phyloP scores from a whole-genome alignment of 2,329 filamentous ascomycete genomes.

The Trichoderma simmonsii region DNA sequence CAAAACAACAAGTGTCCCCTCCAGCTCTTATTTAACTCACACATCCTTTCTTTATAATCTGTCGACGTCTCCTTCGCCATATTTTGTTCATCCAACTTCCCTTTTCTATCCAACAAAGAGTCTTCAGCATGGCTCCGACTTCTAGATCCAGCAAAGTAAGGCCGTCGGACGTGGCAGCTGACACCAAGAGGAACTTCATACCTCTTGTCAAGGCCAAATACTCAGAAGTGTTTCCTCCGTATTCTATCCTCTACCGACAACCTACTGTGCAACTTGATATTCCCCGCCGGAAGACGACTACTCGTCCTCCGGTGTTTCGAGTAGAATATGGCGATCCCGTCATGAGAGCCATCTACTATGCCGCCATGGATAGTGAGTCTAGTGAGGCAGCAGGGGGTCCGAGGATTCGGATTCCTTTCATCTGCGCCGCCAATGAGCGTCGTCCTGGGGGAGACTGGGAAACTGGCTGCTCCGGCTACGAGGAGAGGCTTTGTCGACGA shows the following conservation, averaged over 20 bases:
- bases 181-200: constrained; percentile 69
- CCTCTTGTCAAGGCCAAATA: constrained; percentile 60
- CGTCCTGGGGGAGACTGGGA: constrained; percentile 79
- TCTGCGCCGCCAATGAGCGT: constrained; percentile 74
- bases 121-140: constrained; percentile 31
- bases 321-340: constrained; percentile 58
- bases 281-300: constrained; percentile 33
- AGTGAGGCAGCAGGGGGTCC: constrained; percentile 33
- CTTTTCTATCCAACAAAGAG: neutral
- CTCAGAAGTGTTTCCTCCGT: constrained; percentile 51
- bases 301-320: constrained; percentile 45
- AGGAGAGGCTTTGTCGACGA: constrained; percentile 69
- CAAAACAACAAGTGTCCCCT: neutral
- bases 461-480: constrained; percentile 49
- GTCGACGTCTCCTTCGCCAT: neutral
- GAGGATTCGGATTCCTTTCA: constrained; percentile 55
- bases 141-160: constrained; percentile 33
- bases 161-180: constrained; percentile 63
- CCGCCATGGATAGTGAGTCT: constrained; percentile 37
- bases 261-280: constrained; percentile 46
- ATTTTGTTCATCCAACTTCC: neutral
- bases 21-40: neutral
- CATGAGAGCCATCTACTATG: constrained; percentile 58
- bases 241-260: constrained; percentile 57
- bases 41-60: neutral